A percentile compares a stretch with the other conserved stretches of the same genome.
phyloP scores from a whole-genome alignment of 345 rosid genomes.

The Raphanus sativus region DNA sequence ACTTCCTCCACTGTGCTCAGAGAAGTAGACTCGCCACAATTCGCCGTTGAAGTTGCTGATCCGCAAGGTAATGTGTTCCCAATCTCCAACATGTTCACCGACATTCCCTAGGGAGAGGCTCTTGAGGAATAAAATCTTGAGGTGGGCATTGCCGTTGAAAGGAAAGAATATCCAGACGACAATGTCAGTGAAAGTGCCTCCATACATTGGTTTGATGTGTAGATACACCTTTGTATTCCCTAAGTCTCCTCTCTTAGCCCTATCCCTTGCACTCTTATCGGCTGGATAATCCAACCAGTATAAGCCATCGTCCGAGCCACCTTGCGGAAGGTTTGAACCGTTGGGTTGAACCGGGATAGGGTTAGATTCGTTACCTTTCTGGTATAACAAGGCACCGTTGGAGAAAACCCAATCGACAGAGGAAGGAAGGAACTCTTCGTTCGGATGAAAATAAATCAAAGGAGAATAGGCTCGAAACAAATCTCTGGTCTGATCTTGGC shows the following conservation, averaged over 20 bases:
- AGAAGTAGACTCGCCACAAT: slow-evolving; percentile 53
- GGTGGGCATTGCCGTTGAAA: slow-evolving; percentile 74
- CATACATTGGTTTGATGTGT: slow-evolving; percentile 74
- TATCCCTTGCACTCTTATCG: slow-evolving; percentile 45
- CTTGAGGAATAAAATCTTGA: slow-evolving; percentile 53
- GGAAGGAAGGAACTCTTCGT: slow-evolving; percentile 65
- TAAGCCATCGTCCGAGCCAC: slow-evolving; percentile 64
- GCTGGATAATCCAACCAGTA: slow-evolving; percentile 78
- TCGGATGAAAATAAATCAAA: slow-evolving; percentile 63
- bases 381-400: slow-evolving; percentile 64
- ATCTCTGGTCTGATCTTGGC: slow-evolving; percentile 42
- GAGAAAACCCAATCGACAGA: slow-evolving; percentile 66
- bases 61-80: slow-evolving; percentile 90
- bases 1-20: slow-evolving; percentile 65
- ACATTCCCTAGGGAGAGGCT: slow-evolving; percentile 50
- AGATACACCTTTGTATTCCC: slow-evolving; percentile 50
- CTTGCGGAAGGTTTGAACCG: slow-evolving; percentile 85
- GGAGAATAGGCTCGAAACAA: slow-evolving; percentile 62
- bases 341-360: slow-evolving; percentile 49
- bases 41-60: slow-evolving; percentile 78
- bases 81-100: slow-evolving; percentile 82
- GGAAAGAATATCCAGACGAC: slow-evolving; percentile 78
- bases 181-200: slow-evolving; percentile 77
- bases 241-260: slow-evolving; percentile 65
- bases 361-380: slow-evolving; percentile 59